phyloP scores from a whole-genome alignment of 2,329 filamentous ascomycete genomes.

The Monosporascus ibericus region DNA sequence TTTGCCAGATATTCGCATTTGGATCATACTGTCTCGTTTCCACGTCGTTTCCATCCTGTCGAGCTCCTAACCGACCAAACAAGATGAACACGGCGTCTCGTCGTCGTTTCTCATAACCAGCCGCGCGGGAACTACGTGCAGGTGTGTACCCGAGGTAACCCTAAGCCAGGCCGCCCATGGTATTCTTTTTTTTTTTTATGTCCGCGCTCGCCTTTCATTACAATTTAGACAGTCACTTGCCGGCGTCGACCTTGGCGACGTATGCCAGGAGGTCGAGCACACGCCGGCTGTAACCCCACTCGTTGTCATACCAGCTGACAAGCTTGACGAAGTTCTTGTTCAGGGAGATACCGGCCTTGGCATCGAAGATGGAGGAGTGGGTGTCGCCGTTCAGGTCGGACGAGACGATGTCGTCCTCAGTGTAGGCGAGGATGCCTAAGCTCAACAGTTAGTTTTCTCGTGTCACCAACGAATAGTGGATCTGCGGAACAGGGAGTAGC shows the following conservation, averaged over 20 bases:
- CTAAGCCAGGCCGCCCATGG: no score
- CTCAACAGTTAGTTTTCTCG: constrained; percentile 6
- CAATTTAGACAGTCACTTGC: constrained; percentile 34
- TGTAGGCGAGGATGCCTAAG: constrained; percentile 82
- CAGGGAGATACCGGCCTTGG: constrained; percentile 96
- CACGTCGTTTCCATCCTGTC: not conserved
- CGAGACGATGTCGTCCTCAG: constrained; percentile 95
- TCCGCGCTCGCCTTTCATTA: constrained; percentile 8
- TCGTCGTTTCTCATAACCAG: no score
- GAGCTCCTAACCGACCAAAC: not conserved
- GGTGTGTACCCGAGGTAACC: no score
- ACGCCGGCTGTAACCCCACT: constrained; percentile 99
- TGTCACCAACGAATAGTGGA: not conserved
- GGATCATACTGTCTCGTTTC: constrained; percentile 6
- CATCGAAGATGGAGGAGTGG: constrained; percentile 97
- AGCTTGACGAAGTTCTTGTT: constrained; percentile 99
- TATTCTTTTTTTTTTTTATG: no score
- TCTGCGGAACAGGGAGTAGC: not conserved
- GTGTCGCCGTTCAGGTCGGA: constrained; percentile 88
- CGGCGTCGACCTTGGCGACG: constrained; percentile 69
- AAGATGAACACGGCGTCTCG: no score
- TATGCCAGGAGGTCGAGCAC: constrained; percentile 76
- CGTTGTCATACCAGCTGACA: constrained; percentile 98
- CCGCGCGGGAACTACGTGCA: no score
- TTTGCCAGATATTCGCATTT: constrained; percentile 9